Base-by-base conservation (phyloP, 352 stramenopile genomes). In the Pilasporangium apinafurcum region DNA sequence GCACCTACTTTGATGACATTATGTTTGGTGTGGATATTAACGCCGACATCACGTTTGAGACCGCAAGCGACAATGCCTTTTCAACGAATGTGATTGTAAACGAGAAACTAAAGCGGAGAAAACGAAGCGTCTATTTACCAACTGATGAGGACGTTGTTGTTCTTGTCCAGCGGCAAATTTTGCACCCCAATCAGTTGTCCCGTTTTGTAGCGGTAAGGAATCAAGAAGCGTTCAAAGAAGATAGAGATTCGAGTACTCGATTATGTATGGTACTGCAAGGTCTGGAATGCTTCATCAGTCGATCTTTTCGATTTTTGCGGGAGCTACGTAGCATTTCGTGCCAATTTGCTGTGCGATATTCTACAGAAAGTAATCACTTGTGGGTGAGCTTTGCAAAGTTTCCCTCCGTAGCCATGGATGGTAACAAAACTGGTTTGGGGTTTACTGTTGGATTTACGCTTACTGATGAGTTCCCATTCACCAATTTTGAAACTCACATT, bases 351-450 rank as follows among this genome's bases (percentile, higher is more conserved):
- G 53, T 86, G 53, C 57, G 62, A 17, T 74, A 83, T 34, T 56
- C 68, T 32, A 37, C 59, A 26, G 51, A 80, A 9, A 44, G 64
- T 14, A 62, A 56, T 22, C 58, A 60, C 22, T 51, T 90, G 2
- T 86, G 69, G 67, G 52, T 83, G 27, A 68, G 86, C 36, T 87
- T 90, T 36, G 41, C 83, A 22, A 75, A 77, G 37, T 86, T 86
- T 28, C 67, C 74, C 5, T 58, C 58, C 8, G 34, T 18, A 36
- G 30, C 35, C 41, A 7, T 35, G 44, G 30, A 59, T 54, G 20
- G 46, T 37, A 10, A 13, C 17, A 3, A 29, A 33, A 18, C 18
- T 55, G 52, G 57, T 22, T 28, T 54, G 34, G 65, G 73, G 29
- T 86, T 89, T 43, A 54, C 59, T 28, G 59, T 89, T 4, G 77